phyloP scores from a whole-genome alignment of 257 asterid genomes.

The Linaria vulgaris region DNA sequence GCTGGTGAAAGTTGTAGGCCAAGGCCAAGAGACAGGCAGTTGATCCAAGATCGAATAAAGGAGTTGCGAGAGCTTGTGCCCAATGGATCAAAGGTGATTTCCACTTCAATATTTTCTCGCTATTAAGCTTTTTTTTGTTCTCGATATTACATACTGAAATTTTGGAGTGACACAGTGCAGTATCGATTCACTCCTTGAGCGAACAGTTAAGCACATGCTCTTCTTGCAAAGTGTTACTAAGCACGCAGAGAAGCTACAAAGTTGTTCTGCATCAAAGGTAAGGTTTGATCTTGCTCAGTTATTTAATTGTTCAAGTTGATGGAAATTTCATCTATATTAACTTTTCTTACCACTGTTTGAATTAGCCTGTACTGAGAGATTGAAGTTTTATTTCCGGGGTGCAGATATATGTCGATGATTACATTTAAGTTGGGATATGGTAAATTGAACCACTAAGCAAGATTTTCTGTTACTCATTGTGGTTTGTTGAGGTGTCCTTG shows the following conservation, averaged over 20 bases:
- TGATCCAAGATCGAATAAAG: slow-evolving; percentile 97
- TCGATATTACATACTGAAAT: slow-evolving; percentile 38
- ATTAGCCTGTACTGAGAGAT: too few species aligned
- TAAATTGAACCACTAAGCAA: too few species aligned
- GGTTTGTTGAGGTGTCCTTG: too few species aligned
- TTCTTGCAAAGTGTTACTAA: slow-evolving; percentile 80
- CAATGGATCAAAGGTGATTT: slow-evolving; percentile 81
- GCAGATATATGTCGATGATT: too few species aligned
- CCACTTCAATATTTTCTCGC: neutral
- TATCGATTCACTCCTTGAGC: slow-evolving; percentile 91
- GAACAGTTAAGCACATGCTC: slow-evolving; percentile 85
- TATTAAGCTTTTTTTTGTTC: slow-evolving; percentile 8
- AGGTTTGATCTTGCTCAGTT: neutral
- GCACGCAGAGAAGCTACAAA: slow-evolving; percentile 82
- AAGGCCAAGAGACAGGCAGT: slow-evolving; percentile 95
- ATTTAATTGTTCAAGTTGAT: too few species aligned
- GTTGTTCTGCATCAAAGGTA: slow-evolving; percentile 77
- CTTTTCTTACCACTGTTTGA: too few species aligned
- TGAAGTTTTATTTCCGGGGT: too few species aligned
- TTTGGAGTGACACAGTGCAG: slow-evolving; percentile 75
- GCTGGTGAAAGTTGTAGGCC: slow-evolving; percentile 97
- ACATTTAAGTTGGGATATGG: too few species aligned
- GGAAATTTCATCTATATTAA: too few species aligned
- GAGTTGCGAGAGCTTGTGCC: slow-evolving; percentile 92
- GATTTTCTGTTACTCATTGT: too few species aligned